A percentile compares a stretch with the other conserved stretches of the same genome.
Evolutionary conservation across 139 green algal genomes (phyloP).

Genomic region (Chlorella sp.): DNA sequence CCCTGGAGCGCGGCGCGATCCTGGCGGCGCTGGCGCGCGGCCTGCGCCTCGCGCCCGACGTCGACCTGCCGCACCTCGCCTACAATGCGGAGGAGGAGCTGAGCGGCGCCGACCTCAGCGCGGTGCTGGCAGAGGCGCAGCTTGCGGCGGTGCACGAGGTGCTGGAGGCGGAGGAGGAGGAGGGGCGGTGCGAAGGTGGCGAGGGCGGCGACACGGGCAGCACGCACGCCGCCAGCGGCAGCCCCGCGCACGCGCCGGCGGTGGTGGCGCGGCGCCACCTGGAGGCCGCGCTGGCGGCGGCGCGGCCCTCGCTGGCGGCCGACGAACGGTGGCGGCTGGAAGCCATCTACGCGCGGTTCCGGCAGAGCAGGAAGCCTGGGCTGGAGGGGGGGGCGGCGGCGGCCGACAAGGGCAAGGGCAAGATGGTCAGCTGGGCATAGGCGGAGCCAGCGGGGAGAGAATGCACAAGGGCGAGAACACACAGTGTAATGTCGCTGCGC

Average conservation of each 20-base stretch:
- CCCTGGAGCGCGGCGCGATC: slow-evolving; percentile 47
- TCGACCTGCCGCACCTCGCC: slow-evolving; percentile 43
- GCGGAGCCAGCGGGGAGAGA: not conserved
- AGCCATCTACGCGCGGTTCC: slow-evolving; percentile 66
- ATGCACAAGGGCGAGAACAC: too few species aligned
- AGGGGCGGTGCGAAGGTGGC: not conserved
- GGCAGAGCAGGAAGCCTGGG: slow-evolving; percentile 39
- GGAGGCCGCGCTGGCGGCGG: slow-evolving; percentile 41
- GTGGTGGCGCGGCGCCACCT: slow-evolving; percentile 55
- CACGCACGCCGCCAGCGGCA: not conserved
- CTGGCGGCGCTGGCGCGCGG: slow-evolving; percentile 49
- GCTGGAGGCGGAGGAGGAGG: slow-evolving; percentile 44
- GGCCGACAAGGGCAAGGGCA: slow-evolving; percentile 41
- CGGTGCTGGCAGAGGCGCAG: slow-evolving; percentile 82
- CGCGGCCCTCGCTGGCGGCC: slow-evolving; percentile 62
- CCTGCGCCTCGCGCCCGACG: slow-evolving; percentile 49
- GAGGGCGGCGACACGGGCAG: not conserved
- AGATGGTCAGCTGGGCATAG: slow-evolving; percentile 40
- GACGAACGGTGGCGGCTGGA: slow-evolving; percentile 58
- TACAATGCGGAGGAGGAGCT: slow-evolving; percentile 26
- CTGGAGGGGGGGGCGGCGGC: slow-evolving; percentile 13
- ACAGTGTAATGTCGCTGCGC: too few species aligned
- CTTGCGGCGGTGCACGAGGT: slow-evolving; percentile 75
- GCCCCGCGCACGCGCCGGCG: not conserved
- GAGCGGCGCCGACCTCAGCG: slow-evolving; percentile 74